Evolutionary conservation across 2,329 filamentous ascomycete species (phyloP).

Genomic region (Colletotrichum sidae): DNA sequence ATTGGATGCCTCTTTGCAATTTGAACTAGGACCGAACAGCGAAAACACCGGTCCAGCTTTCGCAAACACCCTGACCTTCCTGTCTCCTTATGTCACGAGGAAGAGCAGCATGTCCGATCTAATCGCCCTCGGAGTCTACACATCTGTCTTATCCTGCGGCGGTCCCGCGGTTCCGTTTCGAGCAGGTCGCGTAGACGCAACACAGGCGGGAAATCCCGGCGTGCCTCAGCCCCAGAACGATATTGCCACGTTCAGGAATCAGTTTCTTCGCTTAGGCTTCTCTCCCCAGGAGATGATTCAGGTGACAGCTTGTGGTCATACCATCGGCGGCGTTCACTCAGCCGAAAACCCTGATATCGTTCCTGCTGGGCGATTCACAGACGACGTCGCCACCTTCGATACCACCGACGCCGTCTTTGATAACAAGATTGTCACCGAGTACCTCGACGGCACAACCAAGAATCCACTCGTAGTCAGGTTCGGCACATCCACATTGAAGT

Average conservation of each 20-base stretch:
- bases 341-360: slow-evolving; percentile 66
- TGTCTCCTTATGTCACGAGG: slow-evolving; percentile 63
- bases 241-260: slow-evolving; percentile 61
- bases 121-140: slow-evolving; percentile 68
- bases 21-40: slow-evolving; percentile 61
- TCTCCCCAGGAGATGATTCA: slow-evolving; percentile 68
- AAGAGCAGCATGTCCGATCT: slow-evolving; percentile 67
- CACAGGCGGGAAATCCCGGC: slow-evolving; percentile 56
- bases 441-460: slow-evolving; percentile 62
- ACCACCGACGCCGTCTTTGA: slow-evolving; percentile 63
- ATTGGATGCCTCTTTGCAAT: slow-evolving; percentile 70
- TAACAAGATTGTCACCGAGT: slow-evolving; percentile 68
- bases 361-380: slow-evolving; percentile 52
- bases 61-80: slow-evolving; percentile 63
- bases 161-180: slow-evolving; percentile 66
- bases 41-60: slow-evolving; percentile 70
- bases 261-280: slow-evolving; percentile 71
- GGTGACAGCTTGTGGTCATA: slow-evolving; percentile 70
- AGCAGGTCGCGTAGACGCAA: slow-evolving; percentile 67
- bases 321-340: slow-evolving; percentile 69
- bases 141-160: slow-evolving; percentile 68
- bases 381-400: slow-evolving; percentile 61
- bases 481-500: slow-evolving; percentile 55
- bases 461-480: slow-evolving; percentile 67
- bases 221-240: slow-evolving; percentile 70